phyloP scores from a whole-genome alignment of 2,329 filamentous ascomycete genomes.

The Botrytis medusae region DNA sequence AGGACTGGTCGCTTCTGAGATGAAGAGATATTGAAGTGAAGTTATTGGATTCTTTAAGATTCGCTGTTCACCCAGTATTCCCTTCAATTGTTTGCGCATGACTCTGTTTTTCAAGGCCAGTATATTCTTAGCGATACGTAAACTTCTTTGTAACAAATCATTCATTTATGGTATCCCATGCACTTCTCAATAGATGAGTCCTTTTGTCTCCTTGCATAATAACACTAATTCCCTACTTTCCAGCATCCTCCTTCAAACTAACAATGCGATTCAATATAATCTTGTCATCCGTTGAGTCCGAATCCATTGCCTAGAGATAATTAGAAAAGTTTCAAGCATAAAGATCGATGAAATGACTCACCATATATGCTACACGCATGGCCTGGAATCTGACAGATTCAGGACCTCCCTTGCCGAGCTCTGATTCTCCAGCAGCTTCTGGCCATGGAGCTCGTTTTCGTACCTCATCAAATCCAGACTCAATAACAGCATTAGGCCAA shows the following conservation, averaged over 20 bases:
- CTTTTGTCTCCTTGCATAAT: not conserved
- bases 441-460: conserved; percentile 75
- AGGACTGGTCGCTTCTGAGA: not conserved
- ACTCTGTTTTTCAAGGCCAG: not conserved
- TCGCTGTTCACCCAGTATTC: not conserved
- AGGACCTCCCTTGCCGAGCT: conserved; percentile 59
- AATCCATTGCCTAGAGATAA: conserved; percentile 61
- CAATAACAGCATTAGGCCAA: conserved; percentile 76
- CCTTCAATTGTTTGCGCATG: not conserved
- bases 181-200: not conserved
- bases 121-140: not conserved
- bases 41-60: not conserved
- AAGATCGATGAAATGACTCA: conserved; percentile 23
- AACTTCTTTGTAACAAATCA: not conserved
- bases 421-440: conserved; percentile 65
- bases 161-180: conserved; percentile 1
- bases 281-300: conserved; percentile 74
- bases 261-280: conserved; percentile 90
- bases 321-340: not conserved
- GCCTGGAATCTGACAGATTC: conserved; percentile 88
- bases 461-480: conserved; percentile 80
- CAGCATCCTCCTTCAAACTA: conserved; percentile 82
- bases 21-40: not conserved
- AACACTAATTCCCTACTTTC: conserved; percentile 50
- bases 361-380: conserved; percentile 75